Conservation (phyloP, 805 yeast species). For the Peterozyma toletana region DNA sequence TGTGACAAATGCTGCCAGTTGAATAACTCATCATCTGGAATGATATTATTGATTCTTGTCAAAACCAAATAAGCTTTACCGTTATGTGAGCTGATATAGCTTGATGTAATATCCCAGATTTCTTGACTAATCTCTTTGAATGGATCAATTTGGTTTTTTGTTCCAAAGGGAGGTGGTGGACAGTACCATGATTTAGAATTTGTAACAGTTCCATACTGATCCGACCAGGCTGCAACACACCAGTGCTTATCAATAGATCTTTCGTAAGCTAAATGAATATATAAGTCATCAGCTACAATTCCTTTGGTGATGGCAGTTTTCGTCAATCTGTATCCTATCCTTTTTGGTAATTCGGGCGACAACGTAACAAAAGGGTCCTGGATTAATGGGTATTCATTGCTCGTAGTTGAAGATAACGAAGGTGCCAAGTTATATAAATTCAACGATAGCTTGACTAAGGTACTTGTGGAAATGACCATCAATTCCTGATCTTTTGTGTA, state of each 20-base stretch:
- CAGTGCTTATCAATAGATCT: conserved; percentile 75
- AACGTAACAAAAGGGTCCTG: conserved; percentile 28
- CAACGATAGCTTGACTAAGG: conserved; percentile 38
- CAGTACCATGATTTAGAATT: conserved; percentile 59
- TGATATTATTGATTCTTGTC: conserved; percentile 63
- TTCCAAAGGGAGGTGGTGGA: conserved; percentile 5
- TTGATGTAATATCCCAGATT: conserved; percentile 54
- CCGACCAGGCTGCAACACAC: conserved; percentile 87
- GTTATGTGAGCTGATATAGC: conserved; percentile 31
- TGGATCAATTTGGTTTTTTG: conserved; percentile 8
- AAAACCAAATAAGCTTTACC: conserved; percentile 59
- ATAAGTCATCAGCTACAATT: conserved; percentile 59
- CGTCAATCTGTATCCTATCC: conserved; percentile 35
- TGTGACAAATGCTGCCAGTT: conserved; percentile 73
- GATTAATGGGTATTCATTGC: conserved; percentile 10
- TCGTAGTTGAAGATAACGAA: conserved; percentile 5
- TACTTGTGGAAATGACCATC: conserved; percentile 23
- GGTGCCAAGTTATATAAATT: conserved; percentile 56
- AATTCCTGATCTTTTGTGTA: conserved; percentile 26
- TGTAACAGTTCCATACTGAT: conserved; percentile 65
- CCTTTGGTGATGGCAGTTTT: conserved; percentile 25
- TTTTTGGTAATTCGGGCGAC: conserved; percentile 32
- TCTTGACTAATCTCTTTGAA: conserved; percentile 57
- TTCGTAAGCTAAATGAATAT: conserved; percentile 80
- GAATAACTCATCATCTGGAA: conserved; percentile 75